A percentile compares a stretch with the other conserved stretches of the same genome.
Evolutionary conservation across 2,329 filamentous ascomycete species (phyloP).

Genomic region (Kalmusia sp.): DNA sequence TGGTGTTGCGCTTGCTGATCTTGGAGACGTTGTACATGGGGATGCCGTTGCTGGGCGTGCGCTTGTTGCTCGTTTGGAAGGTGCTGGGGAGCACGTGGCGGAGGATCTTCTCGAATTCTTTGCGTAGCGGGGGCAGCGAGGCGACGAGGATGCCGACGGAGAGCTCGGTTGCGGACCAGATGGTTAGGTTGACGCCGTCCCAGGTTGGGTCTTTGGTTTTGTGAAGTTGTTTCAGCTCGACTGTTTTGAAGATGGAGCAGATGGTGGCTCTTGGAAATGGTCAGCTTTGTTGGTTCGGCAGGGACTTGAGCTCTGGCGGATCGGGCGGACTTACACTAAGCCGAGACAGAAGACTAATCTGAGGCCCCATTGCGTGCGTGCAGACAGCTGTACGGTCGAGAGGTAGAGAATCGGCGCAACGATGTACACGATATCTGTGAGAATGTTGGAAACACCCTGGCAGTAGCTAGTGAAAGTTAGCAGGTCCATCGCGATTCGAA

Average conservation of each 20-base stretch:
- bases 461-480: slow-evolving; percentile 1
- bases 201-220: slow-evolving; percentile 32
- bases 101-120: slow-evolving; percentile 31
- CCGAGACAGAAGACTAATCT: slow-evolving; percentile 35
- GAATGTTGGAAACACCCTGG: slow-evolving; percentile 31
- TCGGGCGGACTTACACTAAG: slow-evolving; percentile 25
- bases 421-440: slow-evolving; percentile 36
- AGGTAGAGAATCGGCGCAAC: slow-evolving; percentile 36
- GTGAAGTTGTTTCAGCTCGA: slow-evolving; percentile 25
- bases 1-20: slow-evolving; percentile 14
- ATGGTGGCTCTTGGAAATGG: slow-evolving; percentile 20
- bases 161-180: slow-evolving; percentile 32
- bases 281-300: not conserved
- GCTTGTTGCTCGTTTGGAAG: slow-evolving; percentile 11
- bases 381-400: slow-evolving; percentile 28
- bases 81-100: slow-evolving; percentile 23
- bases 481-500: no score
- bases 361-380: slow-evolving; percentile 33
- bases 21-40: slow-evolving; percentile 23
- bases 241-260: slow-evolving; percentile 32
- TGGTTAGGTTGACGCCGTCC: slow-evolving; percentile 31
- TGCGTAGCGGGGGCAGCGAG: slow-evolving; percentile 32
- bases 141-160: slow-evolving; percentile 34
- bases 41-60: slow-evolving; percentile 18
- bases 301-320: not conserved